Conservation (phyloP, 148 eudicot genomes). For the Dianthus caryophyllus region DNA sequence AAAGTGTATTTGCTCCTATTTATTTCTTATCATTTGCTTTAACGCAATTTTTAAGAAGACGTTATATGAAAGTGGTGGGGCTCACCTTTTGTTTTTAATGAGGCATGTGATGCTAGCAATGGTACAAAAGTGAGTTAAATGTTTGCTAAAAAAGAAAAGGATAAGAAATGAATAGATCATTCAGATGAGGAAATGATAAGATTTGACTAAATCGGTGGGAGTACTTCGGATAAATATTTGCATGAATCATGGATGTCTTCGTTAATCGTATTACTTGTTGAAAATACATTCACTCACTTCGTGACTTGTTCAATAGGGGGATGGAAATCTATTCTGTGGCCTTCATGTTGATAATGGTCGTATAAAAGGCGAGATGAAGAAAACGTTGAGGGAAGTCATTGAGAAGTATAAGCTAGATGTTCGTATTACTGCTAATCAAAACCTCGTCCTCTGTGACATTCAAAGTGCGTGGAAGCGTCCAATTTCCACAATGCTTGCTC, state of each 20-base stretch:
- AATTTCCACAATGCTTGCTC: slow-evolving; percentile 76
- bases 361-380: slow-evolving; percentile 81
- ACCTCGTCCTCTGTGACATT: slow-evolving; percentile 78
- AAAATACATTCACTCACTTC: background rate
- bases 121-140: no score
- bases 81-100: no score
- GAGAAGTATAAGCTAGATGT: slow-evolving; percentile 88
- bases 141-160: no score
- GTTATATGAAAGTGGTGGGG: no score
- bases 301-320: slow-evolving; percentile 50
- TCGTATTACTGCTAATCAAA: slow-evolving; percentile 92
- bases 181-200: no score
- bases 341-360: slow-evolving; percentile 95
- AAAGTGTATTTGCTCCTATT: background rate
- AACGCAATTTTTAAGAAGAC: no score
- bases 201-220: no score
- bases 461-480: slow-evolving; percentile 60
- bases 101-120: no score
- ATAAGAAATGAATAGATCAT: no score
- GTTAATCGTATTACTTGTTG: background rate
- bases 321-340: slow-evolving; percentile 83
- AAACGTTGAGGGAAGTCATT: slow-evolving; percentile 74
- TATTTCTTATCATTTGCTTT: no score
- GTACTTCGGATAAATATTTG: no score
- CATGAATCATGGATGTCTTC: background rate